A percentile compares a stretch with the other conserved stretches of the same genome.
phyloP scores from a whole-genome alignment of 1,284 basidiomycete genomes.

The Trichosporon asahii region DNA sequence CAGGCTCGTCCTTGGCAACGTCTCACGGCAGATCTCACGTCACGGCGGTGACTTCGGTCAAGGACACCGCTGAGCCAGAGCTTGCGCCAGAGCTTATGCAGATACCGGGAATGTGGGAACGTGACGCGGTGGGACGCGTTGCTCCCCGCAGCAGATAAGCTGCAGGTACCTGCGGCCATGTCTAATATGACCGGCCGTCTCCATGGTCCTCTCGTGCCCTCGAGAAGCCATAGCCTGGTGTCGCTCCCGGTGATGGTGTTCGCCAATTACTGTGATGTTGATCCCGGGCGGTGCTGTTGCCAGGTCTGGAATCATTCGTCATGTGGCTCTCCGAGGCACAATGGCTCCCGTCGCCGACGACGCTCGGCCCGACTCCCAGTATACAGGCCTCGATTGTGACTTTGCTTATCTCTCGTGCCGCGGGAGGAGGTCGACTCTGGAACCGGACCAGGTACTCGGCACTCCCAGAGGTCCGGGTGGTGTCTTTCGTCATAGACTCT shows the following conservation, averaged over 20 bases:
- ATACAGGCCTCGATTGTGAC: neutral
- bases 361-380: neutral
- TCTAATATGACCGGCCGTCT: neutral
- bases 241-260: neutral
- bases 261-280: neutral
- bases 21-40: neutral
- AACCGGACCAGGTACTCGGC: neutral
- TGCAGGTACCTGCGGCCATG: neutral
- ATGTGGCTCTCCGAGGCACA: neutral
- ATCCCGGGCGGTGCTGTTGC: neutral
- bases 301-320: neutral
- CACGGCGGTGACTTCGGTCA: neutral
- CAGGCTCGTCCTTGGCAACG: neutral
- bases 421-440: neutral
- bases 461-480: neutral
- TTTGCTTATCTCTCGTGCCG: neutral
- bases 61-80: neutral
- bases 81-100: neutral
- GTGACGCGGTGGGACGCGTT: neutral
- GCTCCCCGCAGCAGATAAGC: neutral
- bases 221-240: too few species aligned
- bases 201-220: too few species aligned
- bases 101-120: neutral
- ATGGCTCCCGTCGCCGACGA: neutral
- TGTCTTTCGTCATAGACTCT: neutral